A percentile compares a stretch with the other conserved stretches of the same genome.
These are phyloP conservation scores for Rhodosporidiobolus odoratus DNA, from an alignment of 768 basidiomycete genomes.

Conservation along the genomic window DNA sequence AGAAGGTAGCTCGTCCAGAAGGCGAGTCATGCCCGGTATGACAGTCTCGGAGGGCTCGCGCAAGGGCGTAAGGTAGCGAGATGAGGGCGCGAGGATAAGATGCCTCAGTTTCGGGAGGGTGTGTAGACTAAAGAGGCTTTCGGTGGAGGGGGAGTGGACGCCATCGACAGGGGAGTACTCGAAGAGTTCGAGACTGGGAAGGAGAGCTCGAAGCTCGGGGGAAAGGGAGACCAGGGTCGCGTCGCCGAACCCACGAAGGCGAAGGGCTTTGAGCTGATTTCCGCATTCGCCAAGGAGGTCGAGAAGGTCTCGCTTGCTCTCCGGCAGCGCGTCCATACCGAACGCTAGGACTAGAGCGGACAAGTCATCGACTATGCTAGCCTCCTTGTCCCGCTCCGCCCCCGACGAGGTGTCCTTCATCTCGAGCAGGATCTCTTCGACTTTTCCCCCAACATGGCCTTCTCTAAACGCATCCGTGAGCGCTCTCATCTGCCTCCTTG, in stretches of 20 bases:
- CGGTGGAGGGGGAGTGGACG: neutral
- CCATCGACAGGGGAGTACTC: conserved; percentile 18
- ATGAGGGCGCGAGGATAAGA: neutral
- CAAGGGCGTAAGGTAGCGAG: neutral
- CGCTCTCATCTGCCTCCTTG: neutral
- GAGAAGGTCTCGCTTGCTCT: neutral
- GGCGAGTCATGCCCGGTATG: neutral
- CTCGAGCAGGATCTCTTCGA: conserved; percentile 20
- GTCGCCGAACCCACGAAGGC: conserved; percentile 18
- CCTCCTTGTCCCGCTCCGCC: neutral
- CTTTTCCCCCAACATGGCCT: neutral
- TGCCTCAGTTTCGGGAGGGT: neutral
- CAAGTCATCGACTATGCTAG: neutral
- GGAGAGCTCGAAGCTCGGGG: neutral
- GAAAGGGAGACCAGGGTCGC: neutral
- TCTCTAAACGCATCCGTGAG: neutral
- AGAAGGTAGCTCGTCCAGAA: neutral
- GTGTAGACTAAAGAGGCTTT: neutral
- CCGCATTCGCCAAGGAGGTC: neutral
- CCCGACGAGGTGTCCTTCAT: conserved; percentile 6
- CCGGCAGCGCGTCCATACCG: neutral
- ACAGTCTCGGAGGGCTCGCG: neutral
- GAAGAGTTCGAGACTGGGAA: neutral
- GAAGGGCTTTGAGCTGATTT: neutral
- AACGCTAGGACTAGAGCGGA: too few species aligned